Evolutionary conservation across 129 eudicot genomes (phyloP).

Genomic region (Rutidosis leptorrhynchoides): DNA sequence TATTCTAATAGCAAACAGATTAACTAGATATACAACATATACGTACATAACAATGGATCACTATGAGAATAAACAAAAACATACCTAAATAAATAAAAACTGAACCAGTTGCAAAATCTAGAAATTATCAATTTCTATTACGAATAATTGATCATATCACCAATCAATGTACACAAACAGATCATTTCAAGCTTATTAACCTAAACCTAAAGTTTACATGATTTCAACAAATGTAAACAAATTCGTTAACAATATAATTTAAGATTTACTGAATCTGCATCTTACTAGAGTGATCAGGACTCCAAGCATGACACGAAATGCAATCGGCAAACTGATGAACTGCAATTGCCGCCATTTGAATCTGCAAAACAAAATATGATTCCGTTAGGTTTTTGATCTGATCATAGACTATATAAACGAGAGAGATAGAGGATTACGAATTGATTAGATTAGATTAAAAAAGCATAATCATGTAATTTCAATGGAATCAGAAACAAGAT

Average conservation of each 20-base stretch:
- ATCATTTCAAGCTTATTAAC: constrained; percentile 17
- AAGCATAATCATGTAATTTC: constrained; percentile 28
- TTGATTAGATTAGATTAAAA: constrained; percentile 26
- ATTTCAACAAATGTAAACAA: neutral
- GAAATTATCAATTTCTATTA: neutral
- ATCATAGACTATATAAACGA: neutral
- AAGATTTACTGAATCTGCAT: neutral
- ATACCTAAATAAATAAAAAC: neutral
- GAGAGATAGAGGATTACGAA: constrained; percentile 27
- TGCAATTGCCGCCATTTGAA: constrained; percentile 73
- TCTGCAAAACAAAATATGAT: constrained; percentile 24
- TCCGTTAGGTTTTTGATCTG: constrained; percentile 24
- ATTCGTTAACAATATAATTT: neutral
- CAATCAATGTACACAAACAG: constrained; percentile 15
- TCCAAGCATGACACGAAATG: constrained; percentile 93
- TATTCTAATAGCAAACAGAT: constrained; percentile 5
- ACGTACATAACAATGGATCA: constrained; percentile 2
- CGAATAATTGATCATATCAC: neutral
- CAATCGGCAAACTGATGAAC: constrained; percentile 84
- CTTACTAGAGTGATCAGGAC: constrained; percentile 93
- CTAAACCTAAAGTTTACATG: constrained; percentile 1
- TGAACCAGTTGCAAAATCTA: constrained; percentile 3
- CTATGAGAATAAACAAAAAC: neutral
- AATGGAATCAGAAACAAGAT: constrained; percentile 28
- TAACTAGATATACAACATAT: constrained; percentile 6